Evolutionary conservation across 139 green algal genomes (phyloP).

Genomic region (Mesotaenium endlicherianum): DNA sequence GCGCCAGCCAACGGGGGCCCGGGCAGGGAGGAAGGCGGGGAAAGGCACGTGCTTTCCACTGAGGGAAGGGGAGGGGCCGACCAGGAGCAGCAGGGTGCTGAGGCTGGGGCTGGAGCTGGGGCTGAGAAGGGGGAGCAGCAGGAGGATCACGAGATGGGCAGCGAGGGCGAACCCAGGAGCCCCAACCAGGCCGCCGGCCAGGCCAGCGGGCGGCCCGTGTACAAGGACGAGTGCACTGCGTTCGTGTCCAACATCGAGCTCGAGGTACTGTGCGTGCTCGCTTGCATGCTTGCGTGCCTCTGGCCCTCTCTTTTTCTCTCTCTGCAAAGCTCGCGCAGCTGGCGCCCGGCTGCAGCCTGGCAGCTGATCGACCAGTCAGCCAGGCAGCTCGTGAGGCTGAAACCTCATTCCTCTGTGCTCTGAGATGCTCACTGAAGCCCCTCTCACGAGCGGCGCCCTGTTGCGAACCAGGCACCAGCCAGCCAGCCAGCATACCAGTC

Average conservation of each 20-base stretch:
- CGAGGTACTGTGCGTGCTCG: too few species aligned
- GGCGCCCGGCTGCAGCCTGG: too few species aligned
- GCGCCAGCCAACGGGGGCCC: neutral
- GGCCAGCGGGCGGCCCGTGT: neutral
- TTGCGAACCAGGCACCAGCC: too few species aligned
- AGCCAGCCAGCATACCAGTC: too few species aligned
- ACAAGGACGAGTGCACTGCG: constrained; percentile 47
- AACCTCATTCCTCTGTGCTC: too few species aligned
- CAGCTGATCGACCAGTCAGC: too few species aligned
- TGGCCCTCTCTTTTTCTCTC: too few species aligned
- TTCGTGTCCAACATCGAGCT: constrained; percentile 60
- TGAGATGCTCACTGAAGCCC: too few species aligned
- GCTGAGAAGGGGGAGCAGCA: constrained; percentile 6
- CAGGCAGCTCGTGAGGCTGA: too few species aligned
- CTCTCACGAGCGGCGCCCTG: too few species aligned
- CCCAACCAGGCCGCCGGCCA: neutral
- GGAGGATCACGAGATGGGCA: constrained; percentile 2
- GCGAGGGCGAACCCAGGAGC: neutral
- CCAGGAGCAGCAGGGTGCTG: neutral
- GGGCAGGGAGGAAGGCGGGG: neutral
- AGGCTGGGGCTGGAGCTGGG: neutral
- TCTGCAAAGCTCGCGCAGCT: too few species aligned
- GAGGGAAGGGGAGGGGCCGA: neutral
- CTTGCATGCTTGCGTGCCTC: too few species aligned
- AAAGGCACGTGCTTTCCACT: neutral